Evolutionary conservation across 352 stramenopile genomes (phyloP).

Genomic region (Phytophthora parvispora): DNA sequence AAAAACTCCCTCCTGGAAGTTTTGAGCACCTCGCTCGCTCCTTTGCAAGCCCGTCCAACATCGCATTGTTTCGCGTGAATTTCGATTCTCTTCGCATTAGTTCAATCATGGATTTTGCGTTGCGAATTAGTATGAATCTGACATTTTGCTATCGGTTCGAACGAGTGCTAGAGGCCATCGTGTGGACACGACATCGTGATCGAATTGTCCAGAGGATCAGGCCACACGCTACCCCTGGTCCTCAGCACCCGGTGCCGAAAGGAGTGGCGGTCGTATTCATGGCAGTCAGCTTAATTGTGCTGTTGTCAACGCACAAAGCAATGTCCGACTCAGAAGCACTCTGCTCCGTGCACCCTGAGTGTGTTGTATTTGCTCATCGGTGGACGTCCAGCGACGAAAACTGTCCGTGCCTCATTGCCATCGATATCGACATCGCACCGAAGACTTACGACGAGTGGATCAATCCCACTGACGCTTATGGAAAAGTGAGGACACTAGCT

Average conservation of each 20-base stretch:
- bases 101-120: conserved; percentile 23
- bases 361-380: conserved; percentile 31
- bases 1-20: conserved; percentile 22
- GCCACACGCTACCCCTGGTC: not conserved
- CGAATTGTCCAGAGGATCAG: not conserved
- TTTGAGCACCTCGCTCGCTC: conserved; percentile 39
- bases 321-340: conserved; percentile 4
- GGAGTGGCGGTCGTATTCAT: conserved; percentile 16
- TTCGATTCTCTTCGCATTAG: conserved; percentile 46
- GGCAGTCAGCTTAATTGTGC: conserved; percentile 10
- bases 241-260: conserved; percentile 26
- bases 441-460: conserved; percentile 3
- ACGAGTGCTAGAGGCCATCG: conserved; percentile 21
- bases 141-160: conserved; percentile 42
- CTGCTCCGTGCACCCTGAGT: conserved; percentile 25
- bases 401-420: conserved; percentile 29
- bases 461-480: conserved; percentile 19
- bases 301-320: conserved; percentile 26
- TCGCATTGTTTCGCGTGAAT: conserved; percentile 34
- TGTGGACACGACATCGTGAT: conserved; percentile 13
- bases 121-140: conserved; percentile 39
- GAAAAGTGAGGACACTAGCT: conserved; percentile 28
- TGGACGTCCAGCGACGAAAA: conserved; percentile 19
- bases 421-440: conserved; percentile 18
- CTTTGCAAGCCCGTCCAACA: conserved; percentile 25